Evolutionary conservation across 2,329 filamentous ascomycete species (phyloP).

Genomic region (Ceratocystiopsis brevicomis): DNA sequence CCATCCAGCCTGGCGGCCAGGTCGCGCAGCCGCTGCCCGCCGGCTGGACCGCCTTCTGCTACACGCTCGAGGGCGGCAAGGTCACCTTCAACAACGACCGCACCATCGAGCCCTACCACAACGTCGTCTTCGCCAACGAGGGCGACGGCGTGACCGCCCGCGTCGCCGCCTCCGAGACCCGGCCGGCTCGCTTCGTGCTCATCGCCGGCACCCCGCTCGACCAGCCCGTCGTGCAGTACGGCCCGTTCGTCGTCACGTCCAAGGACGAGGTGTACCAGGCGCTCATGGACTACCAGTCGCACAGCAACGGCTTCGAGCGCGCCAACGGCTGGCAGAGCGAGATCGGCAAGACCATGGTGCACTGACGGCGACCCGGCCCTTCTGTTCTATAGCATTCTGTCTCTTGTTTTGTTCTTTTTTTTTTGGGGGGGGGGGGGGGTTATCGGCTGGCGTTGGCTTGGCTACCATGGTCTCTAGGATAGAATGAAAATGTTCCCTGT

Average conservation of each 20-base stretch:
- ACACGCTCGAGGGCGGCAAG: conserved; percentile 58
- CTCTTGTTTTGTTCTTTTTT: neutral
- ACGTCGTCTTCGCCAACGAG: conserved; percentile 66
- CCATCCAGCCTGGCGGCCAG: conserved; percentile 58
- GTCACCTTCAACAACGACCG: conserved; percentile 32
- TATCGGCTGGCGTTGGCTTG: too few species aligned
- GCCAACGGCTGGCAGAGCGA: conserved; percentile 65
- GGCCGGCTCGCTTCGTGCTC: conserved; percentile 43
- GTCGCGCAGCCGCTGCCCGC: conserved; percentile 57
- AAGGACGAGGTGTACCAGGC: conserved; percentile 59
- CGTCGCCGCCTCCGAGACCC: conserved; percentile 45
- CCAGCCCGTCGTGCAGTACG: conserved; percentile 67
- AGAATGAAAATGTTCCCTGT: too few species aligned
- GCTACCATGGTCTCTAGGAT: too few species aligned
- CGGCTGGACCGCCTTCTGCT: conserved; percentile 82
- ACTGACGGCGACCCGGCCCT: conserved; percentile 9
- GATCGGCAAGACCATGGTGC: conserved; percentile 60
- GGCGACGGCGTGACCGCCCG: conserved; percentile 59
- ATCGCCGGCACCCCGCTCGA: conserved; percentile 65
- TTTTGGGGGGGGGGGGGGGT: too few species aligned
- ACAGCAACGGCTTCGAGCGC: conserved; percentile 62
- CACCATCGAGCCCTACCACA: conserved; percentile 55
- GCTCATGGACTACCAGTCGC: conserved; percentile 53
- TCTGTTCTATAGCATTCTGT: neutral
- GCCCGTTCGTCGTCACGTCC: conserved; percentile 61